Evolutionary conservation across 1,284 basidiomycete species (phyloP).

Genomic region (Microbotryomycetes sp.): DNA sequence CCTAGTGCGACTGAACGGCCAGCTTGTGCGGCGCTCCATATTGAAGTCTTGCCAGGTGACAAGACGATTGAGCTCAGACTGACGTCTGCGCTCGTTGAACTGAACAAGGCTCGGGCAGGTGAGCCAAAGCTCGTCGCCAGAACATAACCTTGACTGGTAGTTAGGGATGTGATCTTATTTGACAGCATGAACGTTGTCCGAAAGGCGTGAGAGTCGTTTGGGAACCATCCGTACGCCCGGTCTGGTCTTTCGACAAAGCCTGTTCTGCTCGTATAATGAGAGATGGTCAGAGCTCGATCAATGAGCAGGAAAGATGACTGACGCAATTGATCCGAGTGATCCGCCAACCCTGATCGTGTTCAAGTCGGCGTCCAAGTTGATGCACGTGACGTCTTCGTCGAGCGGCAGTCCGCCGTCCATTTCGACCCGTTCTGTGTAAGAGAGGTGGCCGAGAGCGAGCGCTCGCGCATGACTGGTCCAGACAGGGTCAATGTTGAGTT

Average conservation of each 20-base stretch:
- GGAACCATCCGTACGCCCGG: conserved; percentile 10
- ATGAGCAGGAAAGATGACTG: background rate
- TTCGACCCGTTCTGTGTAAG: background rate
- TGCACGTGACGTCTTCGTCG: conserved; percentile 19
- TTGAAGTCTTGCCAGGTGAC: conserved; percentile 23
- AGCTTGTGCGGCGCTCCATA: conserved; percentile 27
- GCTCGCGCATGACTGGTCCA: conserved; percentile 8
- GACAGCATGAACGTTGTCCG: conserved; percentile 20
- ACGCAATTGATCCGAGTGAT: conserved; percentile 19
- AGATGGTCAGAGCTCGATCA: background rate
- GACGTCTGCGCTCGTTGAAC: conserved; percentile 17
- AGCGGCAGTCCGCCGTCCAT: conserved; percentile 23
- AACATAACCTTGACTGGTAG: conserved; percentile 4
- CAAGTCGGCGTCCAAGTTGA: conserved; percentile 19
- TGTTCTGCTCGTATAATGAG: background rate
- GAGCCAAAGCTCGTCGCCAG: conserved; percentile 27
- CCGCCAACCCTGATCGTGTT: conserved; percentile 12
- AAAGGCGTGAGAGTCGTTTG: conserved; percentile 27
- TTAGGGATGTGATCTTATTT: conserved; percentile 15
- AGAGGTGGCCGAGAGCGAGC: background rate
- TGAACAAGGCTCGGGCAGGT: conserved; percentile 22
- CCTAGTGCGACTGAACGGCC: conserved; percentile 18
- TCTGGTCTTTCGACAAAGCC: conserved; percentile 2
- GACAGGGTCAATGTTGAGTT: too few species aligned
- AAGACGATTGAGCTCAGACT: conserved; percentile 20